These are phyloP conservation scores for Globisporangium radiosum DNA, from an alignment of 352 stramenopile species.

Conservation along the genomic window DNA sequence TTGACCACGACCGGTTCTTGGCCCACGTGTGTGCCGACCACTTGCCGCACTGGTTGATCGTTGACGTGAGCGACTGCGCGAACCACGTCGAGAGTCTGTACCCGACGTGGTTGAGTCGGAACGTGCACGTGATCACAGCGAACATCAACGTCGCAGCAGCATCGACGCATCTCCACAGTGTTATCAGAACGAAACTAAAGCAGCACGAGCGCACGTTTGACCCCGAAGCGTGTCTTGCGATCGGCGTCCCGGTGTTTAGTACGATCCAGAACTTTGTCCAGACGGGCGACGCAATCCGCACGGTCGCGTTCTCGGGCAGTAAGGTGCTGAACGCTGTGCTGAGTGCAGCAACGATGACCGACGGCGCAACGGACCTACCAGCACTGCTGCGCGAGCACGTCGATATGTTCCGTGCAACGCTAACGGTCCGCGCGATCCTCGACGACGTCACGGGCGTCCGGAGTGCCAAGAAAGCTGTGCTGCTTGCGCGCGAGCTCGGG, in stretches of 20 bases:
- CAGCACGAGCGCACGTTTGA: constrained; percentile 88
- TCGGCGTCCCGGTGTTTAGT: constrained; percentile 89
- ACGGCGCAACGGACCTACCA: constrained; percentile 36
- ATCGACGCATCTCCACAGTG: constrained; percentile 59
- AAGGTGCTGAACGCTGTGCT: constrained; percentile 85
- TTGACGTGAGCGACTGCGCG: constrained; percentile 91
- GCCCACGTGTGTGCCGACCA: constrained; percentile 82
- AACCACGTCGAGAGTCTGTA: constrained; percentile 82
- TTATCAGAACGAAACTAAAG: constrained; percentile 64
- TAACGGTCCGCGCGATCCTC: constrained; percentile 75
- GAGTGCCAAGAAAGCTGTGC: constrained; percentile 86
- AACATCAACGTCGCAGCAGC: constrained; percentile 89
- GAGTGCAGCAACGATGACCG: constrained; percentile 20
- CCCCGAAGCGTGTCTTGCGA: constrained; percentile 67
- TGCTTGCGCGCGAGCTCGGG: constrained; percentile 91
- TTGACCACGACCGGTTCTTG: constrained; percentile 67
- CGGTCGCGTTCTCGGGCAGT: constrained; percentile 88
- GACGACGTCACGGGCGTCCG: constrained; percentile 91
- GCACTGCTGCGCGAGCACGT: constrained; percentile 73
- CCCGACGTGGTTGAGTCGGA: constrained; percentile 82
- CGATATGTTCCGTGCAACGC: constrained; percentile 29
- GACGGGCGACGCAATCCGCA: constrained; percentile 87
- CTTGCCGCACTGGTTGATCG: constrained; percentile 89
- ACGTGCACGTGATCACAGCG: constrained; percentile 91
- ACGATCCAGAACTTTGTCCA: constrained; percentile 92